phyloP scores from a whole-genome alignment of 495 filamentous ascomycete genomes.

The Aspergillus hancockii region DNA sequence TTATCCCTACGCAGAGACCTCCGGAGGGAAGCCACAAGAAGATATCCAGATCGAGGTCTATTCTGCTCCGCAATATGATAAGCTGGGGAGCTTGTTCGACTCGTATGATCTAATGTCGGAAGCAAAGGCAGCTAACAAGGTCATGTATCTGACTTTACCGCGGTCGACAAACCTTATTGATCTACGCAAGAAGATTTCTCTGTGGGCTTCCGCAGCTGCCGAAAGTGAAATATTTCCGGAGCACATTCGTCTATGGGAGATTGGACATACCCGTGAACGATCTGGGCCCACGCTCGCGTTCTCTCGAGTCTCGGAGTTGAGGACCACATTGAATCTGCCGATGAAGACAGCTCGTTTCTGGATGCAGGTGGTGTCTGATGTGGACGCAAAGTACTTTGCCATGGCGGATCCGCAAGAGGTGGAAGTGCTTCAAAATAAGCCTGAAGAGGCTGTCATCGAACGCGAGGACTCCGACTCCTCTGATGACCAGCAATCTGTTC shows the following conservation, averaged over 20 bases:
- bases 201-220: constrained; percentile 29
- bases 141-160: constrained; percentile 46
- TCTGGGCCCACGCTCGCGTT: constrained; percentile 40
- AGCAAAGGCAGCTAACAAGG: constrained; percentile 37
- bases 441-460: constrained; percentile 37
- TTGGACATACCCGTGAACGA: constrained; percentile 40
- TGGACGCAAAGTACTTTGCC: constrained; percentile 45
- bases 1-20: constrained; percentile 15
- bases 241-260: constrained; percentile 45
- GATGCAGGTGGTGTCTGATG: constrained; percentile 46
- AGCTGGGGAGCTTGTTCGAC: constrained; percentile 42
- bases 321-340: constrained; percentile 33
- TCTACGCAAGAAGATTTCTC: constrained; percentile 45
- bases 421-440: constrained; percentile 32
- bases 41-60: constrained; percentile 47
- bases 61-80: constrained; percentile 35
- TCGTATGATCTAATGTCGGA: constrained; percentile 49
- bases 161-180: constrained; percentile 39
- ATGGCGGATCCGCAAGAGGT: constrained; percentile 39
- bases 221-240: constrained; percentile 30
- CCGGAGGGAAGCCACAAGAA: constrained; percentile 15
- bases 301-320: constrained; percentile 38
- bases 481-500: constrained; percentile 17
- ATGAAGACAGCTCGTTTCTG: constrained; percentile 39
- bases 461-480: constrained; percentile 25